Percentiles rank a stretch among this genome's conserved stretches.
These are phyloP conservation scores for Cladosporium phlei DNA, from an alignment of 2,329 filamentous ascomycete species.

Conservation along the genomic window DNA sequence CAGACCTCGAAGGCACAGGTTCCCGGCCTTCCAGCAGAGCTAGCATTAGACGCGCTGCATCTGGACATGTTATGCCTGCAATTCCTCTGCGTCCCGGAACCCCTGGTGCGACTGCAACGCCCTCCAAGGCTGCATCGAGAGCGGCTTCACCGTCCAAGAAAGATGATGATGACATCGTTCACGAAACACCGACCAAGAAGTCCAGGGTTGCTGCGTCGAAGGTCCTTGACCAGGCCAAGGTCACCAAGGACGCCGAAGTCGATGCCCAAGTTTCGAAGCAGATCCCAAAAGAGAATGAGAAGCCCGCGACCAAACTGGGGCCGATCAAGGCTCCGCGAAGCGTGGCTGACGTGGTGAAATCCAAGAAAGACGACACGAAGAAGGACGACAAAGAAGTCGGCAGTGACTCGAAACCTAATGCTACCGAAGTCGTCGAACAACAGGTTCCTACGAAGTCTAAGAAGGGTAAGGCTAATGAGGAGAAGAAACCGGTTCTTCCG, in stretches of 20 bases:
- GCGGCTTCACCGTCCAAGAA: constrained; percentile 18
- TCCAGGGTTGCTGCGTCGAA: constrained; percentile 10
- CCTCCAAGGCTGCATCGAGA: constrained; percentile 22
- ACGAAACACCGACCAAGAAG: constrained; percentile 19
- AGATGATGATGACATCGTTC: constrained; percentile 16
- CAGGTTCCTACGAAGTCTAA: background rate
- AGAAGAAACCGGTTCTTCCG: background rate
- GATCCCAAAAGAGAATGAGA: constrained; percentile 13
- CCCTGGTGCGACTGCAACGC: constrained; percentile 29
- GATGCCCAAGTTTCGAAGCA: background rate
- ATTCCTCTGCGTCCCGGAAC: constrained; percentile 39
- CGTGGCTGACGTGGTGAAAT: constrained; percentile 7
- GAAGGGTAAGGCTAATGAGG: background rate
- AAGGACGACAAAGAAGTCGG: constrained; percentile 1
- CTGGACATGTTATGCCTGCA: constrained; percentile 34
- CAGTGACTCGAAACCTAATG: background rate
- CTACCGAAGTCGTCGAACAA: background rate
- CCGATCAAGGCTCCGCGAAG: constrained; percentile 3
- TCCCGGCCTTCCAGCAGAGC: constrained; percentile 32
- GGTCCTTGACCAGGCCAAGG: constrained; percentile 1
- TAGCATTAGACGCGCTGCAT: constrained; percentile 25
- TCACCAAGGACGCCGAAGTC: background rate
- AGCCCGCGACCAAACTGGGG: constrained; percentile 21
- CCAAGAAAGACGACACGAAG: constrained; percentile 8
- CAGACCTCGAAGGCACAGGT: constrained; percentile 24